Base-by-base conservation (phyloP, 495 filamentous ascomycete species). In the Halenospora varia region DNA sequence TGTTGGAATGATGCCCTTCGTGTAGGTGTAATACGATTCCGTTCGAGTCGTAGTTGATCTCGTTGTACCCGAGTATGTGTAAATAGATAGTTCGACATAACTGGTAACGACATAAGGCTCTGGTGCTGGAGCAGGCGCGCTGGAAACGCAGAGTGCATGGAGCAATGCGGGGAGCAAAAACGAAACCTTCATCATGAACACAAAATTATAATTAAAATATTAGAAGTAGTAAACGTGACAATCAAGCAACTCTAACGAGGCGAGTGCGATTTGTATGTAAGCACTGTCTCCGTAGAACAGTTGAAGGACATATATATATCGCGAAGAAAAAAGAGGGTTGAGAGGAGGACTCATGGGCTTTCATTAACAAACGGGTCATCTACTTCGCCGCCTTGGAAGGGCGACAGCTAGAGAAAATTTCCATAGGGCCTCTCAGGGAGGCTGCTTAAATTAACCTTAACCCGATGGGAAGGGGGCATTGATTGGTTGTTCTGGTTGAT, bases 1-100 rank as follows among this genome's bases (percentile, higher is more conserved):
- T 13, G 74, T 59, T 8, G 73, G 59, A 0, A 65, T 70, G 10
- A 63, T 62, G 0, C 65, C 69, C 1, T 64, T 65, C 2, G 63
- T 53, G 18, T 53, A 22, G 22, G 50, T 54, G 44, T 54, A 54
- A 11, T 41, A 2, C 10, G 51, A 26, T 18, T 10, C 51, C 1
- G 39, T 11, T 10, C 25, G 9, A 2, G 39, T 29, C 18, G 56
- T 59, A 19, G 39, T n/a, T 1, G 40, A n/a, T 4, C 19, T 2
- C 2, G 45, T 50, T 15, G n/a, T 6, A 18, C 23, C 49, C 17
- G 17, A n/a, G 6, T 45, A 13, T 0, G 50, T 55, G 29, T 60
- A 54, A 4, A 54, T 41, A 23, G 51, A 54, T n/a, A 54, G n/a
- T 19, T 49, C 40, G 23, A 59, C 24, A 25, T 59, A 59, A 10